These are phyloP conservation scores for Trichothecium sympodiale DNA, from an alignment of 2,329 filamentous ascomycete species.

Conservation along the genomic window DNA sequence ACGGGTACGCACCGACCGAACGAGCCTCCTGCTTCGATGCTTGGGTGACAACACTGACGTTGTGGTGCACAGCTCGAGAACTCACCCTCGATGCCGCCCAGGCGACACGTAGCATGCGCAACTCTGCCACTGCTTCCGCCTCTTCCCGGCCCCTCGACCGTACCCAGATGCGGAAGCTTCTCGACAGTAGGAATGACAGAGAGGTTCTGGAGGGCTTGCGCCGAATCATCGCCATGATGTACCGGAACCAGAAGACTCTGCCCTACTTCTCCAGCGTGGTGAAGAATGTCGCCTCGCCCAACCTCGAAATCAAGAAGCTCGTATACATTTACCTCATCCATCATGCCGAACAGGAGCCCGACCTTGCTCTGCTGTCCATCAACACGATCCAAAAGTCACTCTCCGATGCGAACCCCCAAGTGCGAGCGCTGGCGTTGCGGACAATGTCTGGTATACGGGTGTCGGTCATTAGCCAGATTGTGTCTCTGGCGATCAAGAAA, in stretches of 20 bases:
- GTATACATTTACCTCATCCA: conserved; percentile 98
- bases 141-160: conserved; percentile 58
- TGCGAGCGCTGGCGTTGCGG: conserved; percentile 81
- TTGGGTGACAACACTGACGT: conserved; percentile 5
- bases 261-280: conserved; percentile 96
- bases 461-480: conserved; percentile 94
- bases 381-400: conserved; percentile 98
- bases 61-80: conserved; percentile 61
- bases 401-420: conserved; percentile 81
- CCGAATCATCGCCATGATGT: conserved; percentile 90
- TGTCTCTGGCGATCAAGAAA: conserved; percentile 90
- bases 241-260: conserved; percentile 75
- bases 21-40: background rate
- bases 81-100: conserved; percentile 95
- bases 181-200: conserved; percentile 87
- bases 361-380: conserved; percentile 90
- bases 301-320: conserved; percentile 91
- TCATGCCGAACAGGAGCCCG: conserved; percentile 91
- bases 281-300: conserved; percentile 93
- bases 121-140: conserved; percentile 15
- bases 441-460: conserved; percentile 98
- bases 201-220: conserved; percentile 88
- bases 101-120: conserved; percentile 58
- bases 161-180: conserved; percentile 83
- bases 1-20: conserved; percentile 51